A percentile compares a stretch with the other conserved stretches of the same genome.
phyloP scores from a whole-genome alignment of 2,329 filamentous ascomycete species.

The Remersonia thermophila region DNA sequence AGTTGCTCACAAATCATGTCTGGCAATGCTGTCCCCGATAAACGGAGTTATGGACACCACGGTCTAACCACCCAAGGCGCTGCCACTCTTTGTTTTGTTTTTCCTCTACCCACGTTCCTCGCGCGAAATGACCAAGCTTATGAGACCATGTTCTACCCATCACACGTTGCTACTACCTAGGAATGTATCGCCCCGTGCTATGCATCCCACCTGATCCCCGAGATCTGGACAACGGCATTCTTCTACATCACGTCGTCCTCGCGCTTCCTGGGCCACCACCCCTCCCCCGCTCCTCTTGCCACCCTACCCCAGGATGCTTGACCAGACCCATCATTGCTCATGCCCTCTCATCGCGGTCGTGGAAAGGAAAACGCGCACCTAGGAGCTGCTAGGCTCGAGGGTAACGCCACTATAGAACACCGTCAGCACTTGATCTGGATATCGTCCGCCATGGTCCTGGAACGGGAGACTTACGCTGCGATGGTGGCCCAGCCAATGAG shows the following conservation, averaged over 20 bases:
- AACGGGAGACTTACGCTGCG: conserved; percentile 48
- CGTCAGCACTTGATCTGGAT: conserved; percentile 20
- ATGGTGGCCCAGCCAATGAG: conserved; percentile 85
- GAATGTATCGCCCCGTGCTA: no score
- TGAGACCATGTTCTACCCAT: no score
- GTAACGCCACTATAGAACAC: conserved; percentile 36
- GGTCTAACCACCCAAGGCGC: no score
- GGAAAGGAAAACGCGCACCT: conserved; percentile 16
- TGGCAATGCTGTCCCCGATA: no score
- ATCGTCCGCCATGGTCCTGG: no score
- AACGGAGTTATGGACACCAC: no score
- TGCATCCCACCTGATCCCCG: background rate
- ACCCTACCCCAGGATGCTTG: background rate
- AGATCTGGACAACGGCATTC: background rate
- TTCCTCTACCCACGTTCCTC: no score
- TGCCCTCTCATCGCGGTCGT: conserved; percentile 8
- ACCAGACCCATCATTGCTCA: conserved; percentile 1
- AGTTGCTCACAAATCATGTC: no score
- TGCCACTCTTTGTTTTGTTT: no score
- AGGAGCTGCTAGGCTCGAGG: conserved; percentile 37
- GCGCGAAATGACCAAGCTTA: background rate
- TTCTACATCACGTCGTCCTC: conserved; percentile 2
- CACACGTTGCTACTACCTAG: no score
- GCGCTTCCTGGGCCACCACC: conserved; percentile 1
- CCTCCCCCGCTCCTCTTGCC: conserved; percentile 1